Evolutionary conservation across 257 asterid genomes (phyloP).

Genomic region (Anisodus acutangulus): DNA sequence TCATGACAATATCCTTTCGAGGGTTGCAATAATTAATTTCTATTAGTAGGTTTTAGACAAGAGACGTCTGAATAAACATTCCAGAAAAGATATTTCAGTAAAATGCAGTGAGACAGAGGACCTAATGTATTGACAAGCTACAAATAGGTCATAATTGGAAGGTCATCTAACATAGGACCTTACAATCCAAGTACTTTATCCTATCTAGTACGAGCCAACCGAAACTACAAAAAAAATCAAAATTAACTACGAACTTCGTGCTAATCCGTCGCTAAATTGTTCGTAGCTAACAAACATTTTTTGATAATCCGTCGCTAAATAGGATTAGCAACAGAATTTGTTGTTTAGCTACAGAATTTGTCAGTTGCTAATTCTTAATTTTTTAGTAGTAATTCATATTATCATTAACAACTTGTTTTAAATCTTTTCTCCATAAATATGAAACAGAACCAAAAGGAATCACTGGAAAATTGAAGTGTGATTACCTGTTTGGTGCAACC

Average conservation of each 20-base stretch:
- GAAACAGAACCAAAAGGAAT: not conserved
- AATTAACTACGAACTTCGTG: too few relatives aligned
- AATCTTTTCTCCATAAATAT: not conserved
- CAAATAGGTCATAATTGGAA: constrained; percentile 13
- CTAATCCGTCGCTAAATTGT: too few relatives aligned
- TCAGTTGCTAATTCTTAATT: too few relatives aligned
- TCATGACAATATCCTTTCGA: not conserved
- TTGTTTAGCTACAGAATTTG: too few relatives aligned
- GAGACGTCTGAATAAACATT: not conserved
- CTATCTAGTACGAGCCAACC: not conserved
- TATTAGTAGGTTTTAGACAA: not conserved
- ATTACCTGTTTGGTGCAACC: constrained; percentile 96
- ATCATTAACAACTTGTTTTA: not conserved
- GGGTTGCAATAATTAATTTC: not conserved
- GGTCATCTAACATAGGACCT: not conserved
- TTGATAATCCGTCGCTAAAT: too few relatives aligned
- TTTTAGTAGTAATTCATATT: not conserved
- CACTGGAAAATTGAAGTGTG: not conserved
- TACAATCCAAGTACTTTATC: not conserved
- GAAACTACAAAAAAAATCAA: too few relatives aligned
- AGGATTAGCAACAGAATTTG: too few relatives aligned
- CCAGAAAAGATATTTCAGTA: not conserved
- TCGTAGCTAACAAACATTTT: too few relatives aligned
- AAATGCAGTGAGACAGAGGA: not conserved
- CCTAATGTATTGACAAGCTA: not conserved